Conservation (phyloP, 257 asterid species). For the Solanum bulbocastanum region DNA sequence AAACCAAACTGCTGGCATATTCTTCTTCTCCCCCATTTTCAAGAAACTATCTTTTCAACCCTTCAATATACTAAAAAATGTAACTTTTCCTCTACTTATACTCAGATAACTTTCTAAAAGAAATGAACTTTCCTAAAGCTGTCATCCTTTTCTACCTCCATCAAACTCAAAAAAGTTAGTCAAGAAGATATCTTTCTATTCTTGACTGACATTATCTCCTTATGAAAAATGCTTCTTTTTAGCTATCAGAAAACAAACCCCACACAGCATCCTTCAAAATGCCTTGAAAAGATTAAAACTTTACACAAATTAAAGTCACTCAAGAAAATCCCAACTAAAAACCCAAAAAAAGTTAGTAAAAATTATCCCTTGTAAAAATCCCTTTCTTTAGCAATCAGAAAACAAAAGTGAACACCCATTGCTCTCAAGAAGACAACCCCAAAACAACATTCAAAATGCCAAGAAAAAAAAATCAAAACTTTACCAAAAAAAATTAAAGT, state of each 20-base stretch:
- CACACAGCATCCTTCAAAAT: neutral
- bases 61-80: neutral
- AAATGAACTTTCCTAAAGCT: neutral
- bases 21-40: slow-evolving; percentile 34
- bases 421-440: neutral
- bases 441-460: neutral
- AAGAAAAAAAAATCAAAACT: neutral
- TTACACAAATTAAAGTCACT: neutral
- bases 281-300: neutral
- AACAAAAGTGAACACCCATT: neutral
- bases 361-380: neutral
- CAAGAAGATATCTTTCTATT: neutral
- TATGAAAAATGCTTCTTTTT: neutral
- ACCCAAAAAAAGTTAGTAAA: neutral
- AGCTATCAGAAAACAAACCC: neutral
- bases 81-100: neutral
- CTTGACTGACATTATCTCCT: neutral
- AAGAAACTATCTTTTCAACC: neutral
- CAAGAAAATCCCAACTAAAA: neutral
- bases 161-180: neutral
- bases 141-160: neutral
- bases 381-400: neutral
- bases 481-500: neutral
- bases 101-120: neutral
- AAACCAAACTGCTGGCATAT: slow-evolving; percentile 42